phyloP scores from a whole-genome alignment of 352 stramenopile genomes.

The Thalassiosira hispida region DNA sequence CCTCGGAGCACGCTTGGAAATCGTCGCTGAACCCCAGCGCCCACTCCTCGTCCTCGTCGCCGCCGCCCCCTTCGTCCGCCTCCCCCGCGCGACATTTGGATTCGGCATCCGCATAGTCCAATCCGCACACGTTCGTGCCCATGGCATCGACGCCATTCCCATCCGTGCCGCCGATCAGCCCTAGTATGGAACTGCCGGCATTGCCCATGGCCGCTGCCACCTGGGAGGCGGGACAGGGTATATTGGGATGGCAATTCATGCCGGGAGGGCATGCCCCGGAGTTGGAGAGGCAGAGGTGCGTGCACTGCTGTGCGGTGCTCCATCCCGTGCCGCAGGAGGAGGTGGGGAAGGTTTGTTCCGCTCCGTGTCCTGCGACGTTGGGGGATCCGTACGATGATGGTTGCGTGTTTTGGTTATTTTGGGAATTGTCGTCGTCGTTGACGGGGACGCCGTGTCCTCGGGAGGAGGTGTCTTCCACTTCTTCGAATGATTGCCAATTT shows the following conservation, averaged over 20 bases:
- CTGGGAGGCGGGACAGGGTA: constrained; percentile 26
- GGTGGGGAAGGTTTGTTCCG: constrained; percentile 32
- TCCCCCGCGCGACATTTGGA: constrained; percentile 2
- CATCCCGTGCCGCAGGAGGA: constrained; percentile 31
- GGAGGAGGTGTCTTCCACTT: neutral
- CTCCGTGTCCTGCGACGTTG: neutral
- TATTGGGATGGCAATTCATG: constrained; percentile 11
- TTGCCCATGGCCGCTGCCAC: constrained; percentile 39
- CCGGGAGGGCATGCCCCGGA: neutral
- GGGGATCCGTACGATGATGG: neutral
- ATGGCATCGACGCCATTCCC: neutral
- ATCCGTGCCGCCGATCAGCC: neutral
- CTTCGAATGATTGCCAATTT: too few relatives aligned
- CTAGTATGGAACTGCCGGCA: constrained; percentile 3
- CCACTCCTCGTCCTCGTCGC: neutral
- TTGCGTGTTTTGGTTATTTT: neutral
- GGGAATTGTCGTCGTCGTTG: neutral
- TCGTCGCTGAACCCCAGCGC: constrained; percentile 18
- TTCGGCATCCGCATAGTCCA: constrained; percentile 38
- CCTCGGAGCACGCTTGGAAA: constrained; percentile 17
- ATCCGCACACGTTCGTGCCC: constrained; percentile 27
- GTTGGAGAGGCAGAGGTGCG: constrained; percentile 18
- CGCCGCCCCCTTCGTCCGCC: neutral
- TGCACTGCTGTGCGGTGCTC: constrained; percentile 9
- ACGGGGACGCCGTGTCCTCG: neutral